Conservation (phyloP, 1,284 basidiomycete genomes). For the Trichosporon asahii region DNA sequence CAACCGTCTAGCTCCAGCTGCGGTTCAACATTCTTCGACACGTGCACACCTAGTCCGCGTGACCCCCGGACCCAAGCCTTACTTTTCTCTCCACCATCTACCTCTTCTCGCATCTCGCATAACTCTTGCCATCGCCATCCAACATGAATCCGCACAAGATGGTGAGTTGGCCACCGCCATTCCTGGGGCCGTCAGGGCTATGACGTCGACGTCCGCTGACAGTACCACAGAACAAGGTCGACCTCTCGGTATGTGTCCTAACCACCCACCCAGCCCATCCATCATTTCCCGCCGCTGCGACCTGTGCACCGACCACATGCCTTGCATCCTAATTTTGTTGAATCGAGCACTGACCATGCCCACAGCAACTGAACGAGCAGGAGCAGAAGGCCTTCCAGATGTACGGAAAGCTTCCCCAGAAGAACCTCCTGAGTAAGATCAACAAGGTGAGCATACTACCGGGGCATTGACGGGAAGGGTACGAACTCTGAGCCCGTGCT, state of each 20-base stretch:
- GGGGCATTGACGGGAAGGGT: slow-evolving; percentile 25
- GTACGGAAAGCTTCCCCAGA: slow-evolving; percentile 90
- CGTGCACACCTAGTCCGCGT: slow-evolving; percentile 5
- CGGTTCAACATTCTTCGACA: background rate
- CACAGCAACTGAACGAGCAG: slow-evolving; percentile 77
- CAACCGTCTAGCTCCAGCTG: slow-evolving; percentile 1
- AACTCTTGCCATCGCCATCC: background rate
- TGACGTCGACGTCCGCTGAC: slow-evolving; percentile 13
- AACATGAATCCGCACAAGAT: slow-evolving; percentile 50
- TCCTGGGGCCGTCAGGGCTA: background rate
- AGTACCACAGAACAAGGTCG: slow-evolving; percentile 49
- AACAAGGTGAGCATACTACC: slow-evolving; percentile 64
- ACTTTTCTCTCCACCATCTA: background rate
- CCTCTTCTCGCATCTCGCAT: slow-evolving; percentile 5
- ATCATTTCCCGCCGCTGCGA: background rate
- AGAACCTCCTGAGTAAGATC: slow-evolving; percentile 90
- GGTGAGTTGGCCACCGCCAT: slow-evolving; percentile 19
- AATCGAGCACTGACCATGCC: slow-evolving; percentile 15
- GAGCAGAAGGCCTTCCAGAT: slow-evolving; percentile 91
- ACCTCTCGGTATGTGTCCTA: slow-evolving; percentile 46
- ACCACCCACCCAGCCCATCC: background rate
- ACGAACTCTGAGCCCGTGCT: background rate
- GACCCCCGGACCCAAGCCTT: background rate
- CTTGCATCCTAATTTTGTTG: too few species aligned
- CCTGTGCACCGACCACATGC: slow-evolving; percentile 3